A percentile compares a stretch with the other conserved stretches of the same genome.
Conservation (phyloP, 225 moss, liverwort and hornwort genomes). For the Thuidium tamariscinum region DNA sequence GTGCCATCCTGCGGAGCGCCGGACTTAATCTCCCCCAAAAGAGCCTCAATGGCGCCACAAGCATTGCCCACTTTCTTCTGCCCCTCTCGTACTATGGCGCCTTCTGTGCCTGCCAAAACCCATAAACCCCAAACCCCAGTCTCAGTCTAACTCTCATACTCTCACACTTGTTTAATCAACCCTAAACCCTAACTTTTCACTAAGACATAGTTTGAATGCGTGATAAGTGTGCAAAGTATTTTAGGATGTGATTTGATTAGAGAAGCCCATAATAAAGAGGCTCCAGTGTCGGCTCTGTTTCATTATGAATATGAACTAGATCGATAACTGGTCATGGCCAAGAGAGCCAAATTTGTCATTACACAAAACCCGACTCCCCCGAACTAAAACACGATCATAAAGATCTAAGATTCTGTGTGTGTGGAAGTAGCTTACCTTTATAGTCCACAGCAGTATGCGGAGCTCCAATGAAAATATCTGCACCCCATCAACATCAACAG, state of each 20-base stretch:
- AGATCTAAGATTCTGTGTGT: background rate
- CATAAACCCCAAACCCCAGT: background rate
- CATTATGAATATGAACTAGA: background rate
- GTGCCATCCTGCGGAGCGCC: constrained; percentile 6
- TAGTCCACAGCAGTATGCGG: constrained; percentile 49
- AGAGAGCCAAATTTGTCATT: background rate
- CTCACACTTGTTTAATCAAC: too few species aligned
- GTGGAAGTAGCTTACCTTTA: constrained; percentile 6
- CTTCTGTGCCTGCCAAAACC: constrained; percentile 8
- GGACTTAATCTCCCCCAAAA: constrained; percentile 12
- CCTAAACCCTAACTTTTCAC: background rate
- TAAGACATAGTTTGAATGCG: background rate
- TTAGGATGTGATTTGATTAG: too few species aligned
- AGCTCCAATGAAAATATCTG: constrained; percentile 51
- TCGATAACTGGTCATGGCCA: background rate
- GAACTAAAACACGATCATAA: background rate
- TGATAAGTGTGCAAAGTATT: background rate
- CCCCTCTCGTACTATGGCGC: background rate
- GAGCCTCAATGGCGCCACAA: constrained; percentile 45
- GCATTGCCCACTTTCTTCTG: constrained; percentile 16
- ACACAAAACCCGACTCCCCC: background rate
- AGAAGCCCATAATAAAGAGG: background rate
- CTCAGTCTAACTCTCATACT: background rate
- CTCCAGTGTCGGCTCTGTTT: background rate
- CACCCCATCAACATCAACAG: background rate